Evolutionary conservation across 2,329 filamentous ascomycete species (phyloP), one percentile per base, ranked within the genome.

Genomic region (Ascochyta koolunga): DNA sequence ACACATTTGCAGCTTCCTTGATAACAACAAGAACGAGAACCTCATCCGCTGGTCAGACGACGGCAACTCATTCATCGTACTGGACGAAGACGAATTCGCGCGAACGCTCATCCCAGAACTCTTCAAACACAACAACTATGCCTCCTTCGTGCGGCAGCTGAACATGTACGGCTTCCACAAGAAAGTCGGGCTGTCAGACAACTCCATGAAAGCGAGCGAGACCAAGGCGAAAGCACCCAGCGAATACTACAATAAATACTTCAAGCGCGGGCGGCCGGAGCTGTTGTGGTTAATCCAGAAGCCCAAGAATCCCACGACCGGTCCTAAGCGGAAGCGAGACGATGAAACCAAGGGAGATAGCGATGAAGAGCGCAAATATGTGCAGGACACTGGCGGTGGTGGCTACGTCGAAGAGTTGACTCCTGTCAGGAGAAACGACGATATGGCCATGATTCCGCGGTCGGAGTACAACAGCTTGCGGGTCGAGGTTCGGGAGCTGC

Each of bases 221-320:
- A 88, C 93, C 58, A 96, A 97, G 74, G 93, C 93, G 72, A 99
- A 99, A 79, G 96, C 92, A 54, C 95, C 95, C 0, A 98, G 93
- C 82, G 95, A 98, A 80, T 99, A 99, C 74, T 93, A 90, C 64
- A 97, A 99, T 73, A 91, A 91, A 9, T 99, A 93, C 77, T 99
- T 99, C 77, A 90, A 92, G 65, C 89, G 92, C 39, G 93, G 93
- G 4, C 89, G 96, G 62, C 93, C 93, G 4, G 96, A 97, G 73
- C 80, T 99, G 41, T 80, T 97, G 4, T 98, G 93, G 93, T 81
- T 98, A 51, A 97, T 98, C 60, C 93, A 96, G 72, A 98, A 98
- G 73, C 93, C 93, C 0, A 96, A 93, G 74, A 90, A 88, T 59
- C 85, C 88, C 11, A 76, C 79, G 35, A 58, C 73, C 9, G 73